phyloP scores from a whole-genome alignment of 192 early-diverging fungal genomes.

The Mortierella antarctica region DNA sequence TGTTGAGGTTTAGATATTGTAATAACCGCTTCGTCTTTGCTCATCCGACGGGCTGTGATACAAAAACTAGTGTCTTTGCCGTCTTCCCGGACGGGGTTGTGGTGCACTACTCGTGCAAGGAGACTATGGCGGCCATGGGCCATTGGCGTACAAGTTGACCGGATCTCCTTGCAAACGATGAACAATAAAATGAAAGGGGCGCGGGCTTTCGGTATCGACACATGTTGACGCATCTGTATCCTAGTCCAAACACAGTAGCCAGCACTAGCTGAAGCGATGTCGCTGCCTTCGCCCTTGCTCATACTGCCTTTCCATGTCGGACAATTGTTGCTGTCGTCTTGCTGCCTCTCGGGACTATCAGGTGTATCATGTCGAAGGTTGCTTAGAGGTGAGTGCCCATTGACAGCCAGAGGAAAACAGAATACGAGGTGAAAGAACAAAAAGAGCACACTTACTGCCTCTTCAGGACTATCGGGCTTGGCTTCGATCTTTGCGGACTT shows the following conservation, averaged over 20 bases:
- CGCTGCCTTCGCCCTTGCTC: constrained; percentile 20
- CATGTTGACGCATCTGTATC: no score
- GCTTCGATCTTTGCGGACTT: constrained; percentile 21
- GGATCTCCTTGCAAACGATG: background rate
- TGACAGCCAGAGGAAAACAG: background rate
- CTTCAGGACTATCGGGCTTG: constrained; percentile 26
- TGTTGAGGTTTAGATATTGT: background rate
- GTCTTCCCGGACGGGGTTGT: constrained; percentile 77
- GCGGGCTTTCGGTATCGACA: background rate
- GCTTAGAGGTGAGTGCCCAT: no score
- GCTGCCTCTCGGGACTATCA: constrained; percentile 25
- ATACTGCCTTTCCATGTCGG: constrained; percentile 31
- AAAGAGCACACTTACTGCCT: constrained; percentile 14
- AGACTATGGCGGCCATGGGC: constrained; percentile 38
- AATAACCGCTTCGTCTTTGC: constrained; percentile 4
- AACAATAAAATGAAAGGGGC: background rate
- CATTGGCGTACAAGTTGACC: constrained; percentile 27
- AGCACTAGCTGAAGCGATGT: constrained; percentile 16
- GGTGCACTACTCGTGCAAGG: constrained; percentile 81
- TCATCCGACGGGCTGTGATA: background rate
- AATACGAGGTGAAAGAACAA: background rate
- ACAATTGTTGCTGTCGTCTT: constrained; percentile 8
- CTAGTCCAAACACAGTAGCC: background rate
- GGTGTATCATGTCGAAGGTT: background rate
- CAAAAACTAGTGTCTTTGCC: constrained; percentile 73